Evolutionary conservation across 768 basidiomycete species (phyloP).

Genomic region (Tricholoma furcatifolium): DNA sequence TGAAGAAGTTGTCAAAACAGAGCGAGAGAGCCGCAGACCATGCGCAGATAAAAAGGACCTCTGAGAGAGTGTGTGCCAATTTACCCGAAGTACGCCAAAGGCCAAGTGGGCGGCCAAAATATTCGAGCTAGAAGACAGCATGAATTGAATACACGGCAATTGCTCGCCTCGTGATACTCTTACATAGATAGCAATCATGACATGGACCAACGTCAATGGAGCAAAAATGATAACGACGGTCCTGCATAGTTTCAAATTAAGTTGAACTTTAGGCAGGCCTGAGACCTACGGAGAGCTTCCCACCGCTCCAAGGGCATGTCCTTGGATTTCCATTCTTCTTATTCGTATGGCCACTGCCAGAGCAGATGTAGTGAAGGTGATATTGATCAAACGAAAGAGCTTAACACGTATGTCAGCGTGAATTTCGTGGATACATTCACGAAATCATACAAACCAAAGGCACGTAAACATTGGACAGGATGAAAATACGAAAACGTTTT

Average conservation of each 20-base stretch:
- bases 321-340: constrained; percentile 51
- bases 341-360: constrained; percentile 80
- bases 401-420: constrained; percentile 25
- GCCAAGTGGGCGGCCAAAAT: constrained; percentile 90
- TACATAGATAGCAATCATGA: constrained; percentile 85
- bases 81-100: constrained; percentile 88
- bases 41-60: constrained; percentile 90
- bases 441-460: constrained; percentile 64
- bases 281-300: constrained; percentile 76
- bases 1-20: constrained; percentile 91
- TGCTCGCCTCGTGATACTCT: constrained; percentile 24
- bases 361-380: constrained; percentile 76
- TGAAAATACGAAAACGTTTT: constrained; percentile 61
- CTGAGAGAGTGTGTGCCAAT: constrained; percentile 81
- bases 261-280: neutral
- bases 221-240: constrained; percentile 86
- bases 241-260: constrained; percentile 31
- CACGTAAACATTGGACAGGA: constrained; percentile 74
- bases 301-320: constrained; percentile 62
- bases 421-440: neutral
- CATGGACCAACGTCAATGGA: constrained; percentile 79
- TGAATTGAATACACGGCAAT: neutral
- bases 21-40: constrained; percentile 91
- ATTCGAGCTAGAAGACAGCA: constrained; percentile 66
- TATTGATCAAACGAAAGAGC: constrained; percentile 85